These are phyloP conservation scores for Selaginella moellendorffii DNA, from an alignment of 75 land plant genomes.

Conservation along the genomic window DNA sequence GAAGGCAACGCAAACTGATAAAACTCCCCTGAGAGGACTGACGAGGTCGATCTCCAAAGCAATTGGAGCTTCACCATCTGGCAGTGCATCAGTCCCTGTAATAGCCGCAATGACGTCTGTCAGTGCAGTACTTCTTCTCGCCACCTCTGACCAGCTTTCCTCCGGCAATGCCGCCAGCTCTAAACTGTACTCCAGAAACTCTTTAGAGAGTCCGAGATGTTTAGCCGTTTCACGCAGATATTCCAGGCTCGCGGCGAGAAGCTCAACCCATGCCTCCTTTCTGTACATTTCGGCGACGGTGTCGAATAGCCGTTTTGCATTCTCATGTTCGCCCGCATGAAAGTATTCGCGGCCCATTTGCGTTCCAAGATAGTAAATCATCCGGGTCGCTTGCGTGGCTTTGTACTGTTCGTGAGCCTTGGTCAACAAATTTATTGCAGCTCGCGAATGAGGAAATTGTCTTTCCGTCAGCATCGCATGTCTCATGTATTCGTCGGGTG, in stretches of 20 bases:
- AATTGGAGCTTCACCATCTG: slow-evolving; percentile 32
- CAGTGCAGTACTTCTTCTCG: not conserved
- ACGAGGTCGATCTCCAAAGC: slow-evolving; percentile 70
- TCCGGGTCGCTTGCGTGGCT: slow-evolving; percentile 38
- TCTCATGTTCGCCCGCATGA: slow-evolving; percentile 37
- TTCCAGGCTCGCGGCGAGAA: slow-evolving; percentile 72
- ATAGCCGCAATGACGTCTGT: not conserved
- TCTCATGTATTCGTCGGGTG: slow-evolving; percentile 55
- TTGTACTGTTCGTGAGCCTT: slow-evolving; percentile 66
- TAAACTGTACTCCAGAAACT: slow-evolving; percentile 68
- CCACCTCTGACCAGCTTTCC: not conserved
- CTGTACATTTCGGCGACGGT: slow-evolving; percentile 56
- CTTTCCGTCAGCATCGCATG: slow-evolving; percentile 54
- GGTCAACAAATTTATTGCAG: slow-evolving; percentile 58
- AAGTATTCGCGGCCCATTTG: slow-evolving; percentile 79
- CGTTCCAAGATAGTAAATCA: slow-evolving; percentile 36
- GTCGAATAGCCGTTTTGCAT: slow-evolving; percentile 64
- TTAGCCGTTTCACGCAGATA: slow-evolving; percentile 67
- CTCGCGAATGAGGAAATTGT: slow-evolving; percentile 57
- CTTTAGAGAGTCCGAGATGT: slow-evolving; percentile 36
- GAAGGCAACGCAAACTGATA: slow-evolving; percentile 74
- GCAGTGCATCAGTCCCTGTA: too few relatives aligned
- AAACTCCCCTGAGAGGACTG: slow-evolving; percentile 65
- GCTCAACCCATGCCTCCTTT: slow-evolving; percentile 69
- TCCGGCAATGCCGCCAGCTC: slow-evolving; percentile 85